phyloP scores from a whole-genome alignment of 2,329 filamentous ascomycete genomes.

The Chaetomiaceae sp. region DNA sequence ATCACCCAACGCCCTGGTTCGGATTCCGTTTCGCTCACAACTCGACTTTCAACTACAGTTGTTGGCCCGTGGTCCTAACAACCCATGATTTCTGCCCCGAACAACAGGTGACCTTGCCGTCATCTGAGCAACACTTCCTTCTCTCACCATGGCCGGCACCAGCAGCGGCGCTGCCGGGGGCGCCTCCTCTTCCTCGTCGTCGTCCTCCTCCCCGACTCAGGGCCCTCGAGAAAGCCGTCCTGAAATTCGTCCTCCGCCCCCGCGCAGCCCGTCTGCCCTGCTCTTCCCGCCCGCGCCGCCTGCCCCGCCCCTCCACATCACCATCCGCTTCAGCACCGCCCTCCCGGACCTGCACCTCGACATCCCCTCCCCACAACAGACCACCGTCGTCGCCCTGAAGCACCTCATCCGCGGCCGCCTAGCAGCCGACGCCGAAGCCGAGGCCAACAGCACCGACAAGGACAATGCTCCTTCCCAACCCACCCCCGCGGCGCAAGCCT shows the following conservation, averaged over 20 bases:
- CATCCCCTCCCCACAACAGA: constrained; percentile 62
- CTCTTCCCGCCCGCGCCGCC: constrained; percentile 17
- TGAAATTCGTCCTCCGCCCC: constrained; percentile 7
- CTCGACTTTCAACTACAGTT: too few relatives aligned
- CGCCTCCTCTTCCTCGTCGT: constrained; percentile 13
- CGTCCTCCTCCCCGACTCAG: constrained; percentile 11
- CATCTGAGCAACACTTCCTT: neutral
- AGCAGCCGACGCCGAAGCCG: constrained; percentile 34
- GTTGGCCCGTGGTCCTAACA: too few relatives aligned
- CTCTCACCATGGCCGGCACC: neutral
- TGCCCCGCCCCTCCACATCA: constrained; percentile 60
- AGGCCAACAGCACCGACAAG: constrained; percentile 16
- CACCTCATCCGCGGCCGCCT: constrained; percentile 73
- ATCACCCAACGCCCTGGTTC: too few relatives aligned
- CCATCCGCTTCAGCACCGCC: constrained; percentile 84
- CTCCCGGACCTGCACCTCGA: constrained; percentile 79
- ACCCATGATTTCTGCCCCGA: neutral
- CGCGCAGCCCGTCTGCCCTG: constrained; percentile 16
- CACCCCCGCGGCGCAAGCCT: constrained; percentile 17
- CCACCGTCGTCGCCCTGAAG: constrained; percentile 75
- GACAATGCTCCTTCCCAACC: neutral
- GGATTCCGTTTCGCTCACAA: too few relatives aligned
- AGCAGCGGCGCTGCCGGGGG: constrained; percentile 10
- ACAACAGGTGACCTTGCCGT: neutral
- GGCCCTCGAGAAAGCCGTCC: constrained; percentile 2